These are phyloP conservation scores for Phlyctochytrium planicorne DNA, from an alignment of 192 early-diverging fungal species.

Conservation along the genomic window DNA sequence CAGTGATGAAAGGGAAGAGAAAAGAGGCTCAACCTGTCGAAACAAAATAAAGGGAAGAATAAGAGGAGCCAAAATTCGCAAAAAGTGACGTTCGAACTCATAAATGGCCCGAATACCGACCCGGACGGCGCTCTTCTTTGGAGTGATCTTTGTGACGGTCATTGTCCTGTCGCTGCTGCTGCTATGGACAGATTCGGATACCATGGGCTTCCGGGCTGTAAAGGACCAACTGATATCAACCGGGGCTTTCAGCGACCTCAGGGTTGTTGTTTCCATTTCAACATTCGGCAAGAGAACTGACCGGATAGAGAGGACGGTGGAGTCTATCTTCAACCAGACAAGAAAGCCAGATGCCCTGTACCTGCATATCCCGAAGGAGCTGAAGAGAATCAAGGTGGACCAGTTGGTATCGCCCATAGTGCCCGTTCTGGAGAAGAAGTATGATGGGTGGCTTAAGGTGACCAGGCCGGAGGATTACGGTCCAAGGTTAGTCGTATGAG, in stretches of 20 bases:
- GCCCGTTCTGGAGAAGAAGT: background rate
- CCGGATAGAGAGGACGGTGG: constrained; percentile 4
- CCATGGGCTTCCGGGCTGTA: no score
- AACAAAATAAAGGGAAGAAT: no score
- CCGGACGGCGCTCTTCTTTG: no score
- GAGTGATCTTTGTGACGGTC: no score
- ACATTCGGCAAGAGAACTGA: background rate
- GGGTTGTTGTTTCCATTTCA: constrained; percentile 16
- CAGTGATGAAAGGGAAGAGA: no score
- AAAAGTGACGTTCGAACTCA: no score
- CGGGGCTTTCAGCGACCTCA: background rate
- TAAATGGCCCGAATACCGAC: no score
- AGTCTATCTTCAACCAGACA: background rate
- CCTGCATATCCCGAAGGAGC: constrained; percentile 6
- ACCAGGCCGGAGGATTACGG: constrained; percentile 8
- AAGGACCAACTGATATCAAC: no score
- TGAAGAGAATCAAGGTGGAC: background rate
- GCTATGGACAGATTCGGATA: no score
- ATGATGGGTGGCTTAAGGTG: constrained; percentile 5
- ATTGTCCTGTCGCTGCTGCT: no score
- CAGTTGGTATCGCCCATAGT: background rate
- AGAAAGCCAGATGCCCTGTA: constrained; percentile 2
- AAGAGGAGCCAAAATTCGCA: no score
- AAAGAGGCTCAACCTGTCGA: no score
- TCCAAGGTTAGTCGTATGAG: background rate